phyloP scores from a whole-genome alignment of 495 filamentous ascomycete genomes.

The Halenospora varia region DNA sequence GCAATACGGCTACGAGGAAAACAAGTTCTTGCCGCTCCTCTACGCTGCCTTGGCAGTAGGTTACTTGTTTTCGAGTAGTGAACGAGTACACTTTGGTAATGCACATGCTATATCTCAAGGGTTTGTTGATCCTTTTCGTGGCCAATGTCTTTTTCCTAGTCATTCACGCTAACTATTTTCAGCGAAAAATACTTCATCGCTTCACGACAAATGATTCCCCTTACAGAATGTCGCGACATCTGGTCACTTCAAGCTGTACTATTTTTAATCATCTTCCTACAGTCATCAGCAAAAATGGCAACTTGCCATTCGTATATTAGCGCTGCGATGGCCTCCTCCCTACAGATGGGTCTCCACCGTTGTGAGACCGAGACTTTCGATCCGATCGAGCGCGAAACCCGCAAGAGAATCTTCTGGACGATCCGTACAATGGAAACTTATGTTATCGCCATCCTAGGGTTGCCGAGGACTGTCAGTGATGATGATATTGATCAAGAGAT shows the following conservation, averaged over 20 bases:
- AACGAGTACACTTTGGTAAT: conserved; percentile 39
- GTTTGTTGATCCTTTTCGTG: conserved; percentile 37
- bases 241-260: conserved; percentile 64
- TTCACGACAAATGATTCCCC: conserved; percentile 63
- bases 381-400: conserved; percentile 62
- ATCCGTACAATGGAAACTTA: conserved; percentile 74
- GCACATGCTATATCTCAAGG: conserved; percentile 71
- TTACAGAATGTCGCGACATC: conserved; percentile 69
- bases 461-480: conserved; percentile 64
- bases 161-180: conserved; percentile 1
- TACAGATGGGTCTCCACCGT: conserved; percentile 70
- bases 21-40: conserved; percentile 63
- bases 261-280: conserved; percentile 72
- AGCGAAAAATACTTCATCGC: conserved; percentile 69
- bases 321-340: conserved; percentile 61
- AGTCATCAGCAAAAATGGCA: conserved; percentile 67
- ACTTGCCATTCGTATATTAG: conserved; percentile 76
- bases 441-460: conserved; percentile 63
- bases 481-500: conserved; percentile 75
- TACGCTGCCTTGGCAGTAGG: conserved; percentile 67
- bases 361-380: conserved; percentile 50
- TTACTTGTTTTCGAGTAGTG: conserved; percentile 51
- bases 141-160: conserved; percentile 3
- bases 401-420: conserved; percentile 71
- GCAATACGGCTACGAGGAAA: conserved; percentile 58